Evolutionary conservation across 179 eudicot genomes (phyloP), one percentile per base, ranked within the genome.

Genomic region (Silene noctiflora): DNA sequence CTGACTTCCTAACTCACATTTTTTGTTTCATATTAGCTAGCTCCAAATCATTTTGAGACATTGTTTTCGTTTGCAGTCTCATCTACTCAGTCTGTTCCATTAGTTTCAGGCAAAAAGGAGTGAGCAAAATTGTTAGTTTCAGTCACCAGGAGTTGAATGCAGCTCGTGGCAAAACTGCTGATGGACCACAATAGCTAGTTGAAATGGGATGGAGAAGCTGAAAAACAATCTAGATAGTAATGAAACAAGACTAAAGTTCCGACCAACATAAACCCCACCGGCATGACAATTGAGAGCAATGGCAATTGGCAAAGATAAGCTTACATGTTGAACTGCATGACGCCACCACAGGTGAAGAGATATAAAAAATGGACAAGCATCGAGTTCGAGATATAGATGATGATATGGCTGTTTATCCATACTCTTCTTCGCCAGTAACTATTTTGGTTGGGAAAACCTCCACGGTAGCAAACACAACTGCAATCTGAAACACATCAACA

Each of bases 291-390:
- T 68, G 51, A 3, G 44, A 71, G 74, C 42, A 24, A 9, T 44
- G 51, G 14, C 51, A 4, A 53, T 16, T 29, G 17, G 56, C 74
- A 53, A 13, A 71, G 24, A 27, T 0, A 53, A 27, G 62, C 74
- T 53, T 53, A 77, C 79, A 63, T 44, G 66, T 63, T 53, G 20
- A 62, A n/a, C 19, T 29, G 48, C 39, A 53, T 5, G 19, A 63
- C n/a, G 67, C 22, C 59, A 69, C 63, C 64, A 77, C 75, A 33
- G 75, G 42, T 61, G 29, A 21, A 8, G 6, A 62, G 67, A 29
- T 29, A 39, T 20, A 68, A 33, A 20, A 9, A 69, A 9, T 31
- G 51, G 70, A 79, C 25, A 51, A 11, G 24, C 7, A 25, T 29
- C 6, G 8, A 17, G 69, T 42, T 48, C 42, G 69, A 71, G 35